Evolutionary conservation across 2,329 filamentous ascomycete species (phyloP).

Genomic region (Aureobasidium sp.): DNA sequence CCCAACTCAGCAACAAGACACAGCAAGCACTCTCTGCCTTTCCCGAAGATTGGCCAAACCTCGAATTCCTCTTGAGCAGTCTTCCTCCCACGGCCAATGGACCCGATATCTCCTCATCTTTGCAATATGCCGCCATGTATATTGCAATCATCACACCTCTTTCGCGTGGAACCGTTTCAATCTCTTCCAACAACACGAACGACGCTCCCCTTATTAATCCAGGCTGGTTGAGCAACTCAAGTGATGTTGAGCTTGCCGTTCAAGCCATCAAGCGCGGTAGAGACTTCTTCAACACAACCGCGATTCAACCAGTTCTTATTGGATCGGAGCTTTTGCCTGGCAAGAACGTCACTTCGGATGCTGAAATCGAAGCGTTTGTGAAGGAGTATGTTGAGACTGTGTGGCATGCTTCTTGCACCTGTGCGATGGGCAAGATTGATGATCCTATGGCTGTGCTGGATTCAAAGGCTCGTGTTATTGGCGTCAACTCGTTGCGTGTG

Average conservation of each 20-base stretch:
- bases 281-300: conserved; percentile 22
- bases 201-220: conserved; percentile 30
- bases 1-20: conserved; percentile 15
- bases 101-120: background rate
- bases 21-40: conserved; percentile 20
- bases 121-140: background rate
- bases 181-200: conserved; percentile 23
- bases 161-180: conserved; percentile 13
- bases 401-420: conserved; percentile 30
- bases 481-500: conserved; percentile 21
- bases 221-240: conserved; percentile 29
- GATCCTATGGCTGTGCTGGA: conserved; percentile 20
- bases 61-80: conserved; percentile 21
- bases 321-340: conserved; percentile 27
- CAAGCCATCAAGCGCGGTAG: conserved; percentile 28
- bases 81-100: background rate
- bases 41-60: conserved; percentile 30
- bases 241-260: conserved; percentile 29
- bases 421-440: conserved; percentile 29
- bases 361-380: conserved; percentile 23
- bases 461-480: conserved; percentile 21
- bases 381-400: conserved; percentile 24
- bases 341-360: conserved; percentile 21
- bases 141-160: background rate
- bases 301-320: conserved; percentile 22